phyloP scores from a whole-genome alignment of 202 grass and related monocot species.

The Hordeum pubiflorum region DNA sequence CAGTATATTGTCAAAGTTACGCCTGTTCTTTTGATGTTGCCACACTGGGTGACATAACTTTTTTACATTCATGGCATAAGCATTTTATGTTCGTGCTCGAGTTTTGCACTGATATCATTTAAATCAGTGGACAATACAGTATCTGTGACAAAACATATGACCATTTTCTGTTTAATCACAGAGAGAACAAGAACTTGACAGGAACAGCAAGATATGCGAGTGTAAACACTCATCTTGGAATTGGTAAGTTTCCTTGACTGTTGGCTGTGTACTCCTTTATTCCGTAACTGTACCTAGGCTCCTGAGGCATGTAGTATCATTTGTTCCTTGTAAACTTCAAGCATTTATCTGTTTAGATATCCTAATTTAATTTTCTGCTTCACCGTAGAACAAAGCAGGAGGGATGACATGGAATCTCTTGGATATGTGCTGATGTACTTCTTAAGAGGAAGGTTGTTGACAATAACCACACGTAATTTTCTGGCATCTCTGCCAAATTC shows the following conservation, averaged over 20 bases:
- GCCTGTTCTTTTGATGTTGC: neutral
- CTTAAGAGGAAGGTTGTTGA: constrained; percentile 83
- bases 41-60: neutral
- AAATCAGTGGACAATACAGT: neutral
- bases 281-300: neutral
- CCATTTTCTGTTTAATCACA: neutral
- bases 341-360: neutral
- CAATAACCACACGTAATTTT: neutral
- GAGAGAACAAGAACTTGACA: constrained; percentile 16
- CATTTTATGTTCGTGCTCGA: neutral
- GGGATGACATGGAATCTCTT: constrained; percentile 91
- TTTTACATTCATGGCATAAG: neutral
- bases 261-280: neutral
- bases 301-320: neutral
- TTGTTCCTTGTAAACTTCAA: neutral
- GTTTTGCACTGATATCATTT: neutral
- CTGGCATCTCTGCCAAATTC: neutral
- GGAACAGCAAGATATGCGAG: constrained; percentile 24
- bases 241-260: constrained; percentile 46
- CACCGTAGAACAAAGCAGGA: constrained; percentile 71
- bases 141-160: neutral
- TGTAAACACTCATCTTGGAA: constrained; percentile 93
- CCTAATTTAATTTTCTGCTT: constrained; percentile 19
- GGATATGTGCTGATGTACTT: constrained; percentile 90
- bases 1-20: neutral